Evolutionary conservation across 805 yeast species (phyloP).

Genomic region (Candida broadrunensis): DNA sequence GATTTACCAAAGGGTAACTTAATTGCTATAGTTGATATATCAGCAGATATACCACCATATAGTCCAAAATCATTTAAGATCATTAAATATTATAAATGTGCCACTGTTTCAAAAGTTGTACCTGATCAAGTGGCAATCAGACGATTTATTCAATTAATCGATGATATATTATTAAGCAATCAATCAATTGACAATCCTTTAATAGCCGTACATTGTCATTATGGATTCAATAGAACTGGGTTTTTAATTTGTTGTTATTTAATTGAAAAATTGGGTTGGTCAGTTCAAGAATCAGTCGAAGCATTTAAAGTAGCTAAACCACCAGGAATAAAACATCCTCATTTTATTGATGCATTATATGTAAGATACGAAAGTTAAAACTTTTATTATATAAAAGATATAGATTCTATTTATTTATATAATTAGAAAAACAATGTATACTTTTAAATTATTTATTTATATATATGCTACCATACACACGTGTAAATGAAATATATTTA

Average conservation of each 20-base stretch:
- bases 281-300: slow-evolving; percentile 60
- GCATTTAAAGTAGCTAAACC: slow-evolving; percentile 55
- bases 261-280: slow-evolving; percentile 57
- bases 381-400: too few relatives aligned
- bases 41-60: slow-evolving; percentile 69
- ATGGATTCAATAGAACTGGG: slow-evolving; percentile 80
- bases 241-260: slow-evolving; percentile 68
- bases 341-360: slow-evolving; percentile 69
- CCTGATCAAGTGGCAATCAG: slow-evolving; percentile 62
- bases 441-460: too few relatives aligned
- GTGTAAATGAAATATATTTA: too few relatives aligned
- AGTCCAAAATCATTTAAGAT: slow-evolving; percentile 53
- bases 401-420: too few relatives aligned
- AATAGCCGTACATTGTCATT: slow-evolving; percentile 74
- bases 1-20: slow-evolving; percentile 32
- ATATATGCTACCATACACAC: too few relatives aligned
- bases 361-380: slow-evolving; percentile 48
- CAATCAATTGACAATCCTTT: slow-evolving; percentile 26
- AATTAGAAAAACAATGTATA: too few relatives aligned
- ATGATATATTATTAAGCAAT: slow-evolving; percentile 35
- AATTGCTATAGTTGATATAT: slow-evolving; percentile 63
- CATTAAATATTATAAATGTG: slow-evolving; percentile 64
- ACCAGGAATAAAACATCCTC: slow-evolving; percentile 78
- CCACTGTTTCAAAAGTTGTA: slow-evolving; percentile 75
- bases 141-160: slow-evolving; percentile 52